These are phyloP conservation scores for Zasmidium citrigriseum DNA, from an alignment of 2,329 filamentous ascomycete genomes.

Conservation along the genomic window DNA sequence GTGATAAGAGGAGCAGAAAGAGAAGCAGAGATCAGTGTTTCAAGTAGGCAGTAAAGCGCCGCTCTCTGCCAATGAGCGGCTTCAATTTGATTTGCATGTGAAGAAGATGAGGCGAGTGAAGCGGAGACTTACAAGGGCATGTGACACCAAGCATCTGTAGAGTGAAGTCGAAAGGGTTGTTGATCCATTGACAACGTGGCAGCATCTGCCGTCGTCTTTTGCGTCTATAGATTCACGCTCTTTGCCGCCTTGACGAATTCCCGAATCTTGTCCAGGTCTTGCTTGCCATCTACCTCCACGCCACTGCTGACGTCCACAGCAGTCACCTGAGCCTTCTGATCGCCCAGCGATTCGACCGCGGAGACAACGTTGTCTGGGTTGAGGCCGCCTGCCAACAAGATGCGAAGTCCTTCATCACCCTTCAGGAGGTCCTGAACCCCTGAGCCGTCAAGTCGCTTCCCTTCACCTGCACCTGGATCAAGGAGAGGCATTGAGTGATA, in stretches of 20 bases:
- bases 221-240: slow-evolving; percentile 27
- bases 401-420: slow-evolving; percentile 67
- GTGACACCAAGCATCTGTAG: too few relatives aligned
- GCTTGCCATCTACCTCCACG: slow-evolving; percentile 79
- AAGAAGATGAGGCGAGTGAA: too few relatives aligned
- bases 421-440: slow-evolving; percentile 68
- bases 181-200: too few relatives aligned
- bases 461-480: slow-evolving; percentile 82
- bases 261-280: slow-evolving; percentile 77
- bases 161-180: too few relatives aligned
- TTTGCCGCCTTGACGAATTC: slow-evolving; percentile 79
- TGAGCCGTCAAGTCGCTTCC: slow-evolving; percentile 71
- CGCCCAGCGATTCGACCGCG: slow-evolving; percentile 64
- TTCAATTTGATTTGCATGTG: too few relatives aligned
- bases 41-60: too few relatives aligned
- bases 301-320: slow-evolving; percentile 94
- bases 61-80: too few relatives aligned
- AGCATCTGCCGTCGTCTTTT: not conserved
- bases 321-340: slow-evolving; percentile 62
- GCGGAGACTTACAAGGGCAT: too few relatives aligned
- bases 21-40: too few relatives aligned
- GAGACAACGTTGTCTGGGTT: slow-evolving; percentile 74
- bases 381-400: slow-evolving; percentile 84
- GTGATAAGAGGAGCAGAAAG: too few relatives aligned
- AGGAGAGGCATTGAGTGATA: slow-evolving; percentile 83